Base-by-base conservation (phyloP, 805 yeast genomes). In the Grigorovia jiainica region DNA sequence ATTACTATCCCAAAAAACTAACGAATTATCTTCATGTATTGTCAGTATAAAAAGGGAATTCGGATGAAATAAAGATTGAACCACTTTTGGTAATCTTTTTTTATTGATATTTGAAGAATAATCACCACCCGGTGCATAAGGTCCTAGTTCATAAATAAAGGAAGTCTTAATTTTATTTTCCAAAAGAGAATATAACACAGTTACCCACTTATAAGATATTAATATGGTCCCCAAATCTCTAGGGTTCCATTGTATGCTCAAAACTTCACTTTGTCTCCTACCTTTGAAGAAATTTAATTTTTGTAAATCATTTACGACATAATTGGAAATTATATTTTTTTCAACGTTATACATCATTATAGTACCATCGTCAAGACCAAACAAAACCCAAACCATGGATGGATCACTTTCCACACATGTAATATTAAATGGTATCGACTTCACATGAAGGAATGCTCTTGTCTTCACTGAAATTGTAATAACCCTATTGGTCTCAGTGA, bases 1-100 rank as follows among this genome's bases (percentile, higher is more conserved):
- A 25, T 77, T 71, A 1, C 86, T 82, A 60, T 92, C 98, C 97
- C 97, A 92, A 55, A 92, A 92, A 1, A 78, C 95, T 25, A 92
- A 55, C 0, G 94, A 75, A 41, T 90, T 90, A 54, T 89, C 95
- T 17, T 68, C 78, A 60, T 90, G 94, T 2, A 78, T 72, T 0
- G 95, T 80, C n/a, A 84, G 71, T 3, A 86, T 64, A 55, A 89
- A 95, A 34, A 87, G 71, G 0, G 97, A 96, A 55, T 87, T 87
- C 2, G 99, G 98, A 61, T 90, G 97, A 76, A 86, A 92, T 25
- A 76, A 67, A 0, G 95, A 79, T 38, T 78, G 64, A 1, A 64
- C 43, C 0, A 70, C 50, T 15, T 52, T 57, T 3, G 79, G 79
- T 19, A 44, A 51, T 41, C 79, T 57, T 0, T 53, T 36, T 1